Evolutionary conservation across 2,329 filamentous ascomycete genomes (phyloP), one percentile per base, ranked within the genome.

Genomic region (Trichoderma sp.): DNA sequence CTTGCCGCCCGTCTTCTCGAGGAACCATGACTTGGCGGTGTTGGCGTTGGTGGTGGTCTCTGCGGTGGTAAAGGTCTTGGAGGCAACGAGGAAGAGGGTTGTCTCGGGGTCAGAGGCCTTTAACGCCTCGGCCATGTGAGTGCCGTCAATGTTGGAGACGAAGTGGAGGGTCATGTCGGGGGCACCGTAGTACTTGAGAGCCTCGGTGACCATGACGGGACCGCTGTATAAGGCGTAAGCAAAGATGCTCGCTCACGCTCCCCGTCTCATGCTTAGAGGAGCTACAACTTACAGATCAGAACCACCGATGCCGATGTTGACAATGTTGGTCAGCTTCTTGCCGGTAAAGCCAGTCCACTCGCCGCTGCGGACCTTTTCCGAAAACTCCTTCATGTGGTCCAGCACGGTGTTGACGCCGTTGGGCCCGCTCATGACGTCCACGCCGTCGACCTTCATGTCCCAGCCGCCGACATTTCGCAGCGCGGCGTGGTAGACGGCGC

Each of bases 91-190:
- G 91, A 99, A 98, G 73, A 99, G 91, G n/a, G 96, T 97, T 59
- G 95, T 97, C 85, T 99, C 96, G 60, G 95, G 95, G 81, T 99
- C 90, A 10, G 95, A 97, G 76, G 90, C 83, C 79, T 89, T 91
- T 71, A 98, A 88, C 62, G 96, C 94, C 84, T 99, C 96, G 59
- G 94, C 92, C 80, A 98, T 93, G 85, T 99, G 96, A 68, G 96
- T 99, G 74, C 96, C 96, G 80, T 99, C 96, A 79, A 99, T 98
- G 88, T 99, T 99, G 85, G 95, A 98, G 75, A 99, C 96, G 77
- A 99, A 99, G 87, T 98, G 95, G 57, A 98, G 88, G 73, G 90
- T 97, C 84, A 94, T 88, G 82, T 91, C 90, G 71, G 90, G 88
- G 79, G 93, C 91, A 60, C 93, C 92, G 81, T 99, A 99, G 79